Evolutionary conservation across 345 rosid species (phyloP).

Genomic region (Lepidium sativum): DNA sequence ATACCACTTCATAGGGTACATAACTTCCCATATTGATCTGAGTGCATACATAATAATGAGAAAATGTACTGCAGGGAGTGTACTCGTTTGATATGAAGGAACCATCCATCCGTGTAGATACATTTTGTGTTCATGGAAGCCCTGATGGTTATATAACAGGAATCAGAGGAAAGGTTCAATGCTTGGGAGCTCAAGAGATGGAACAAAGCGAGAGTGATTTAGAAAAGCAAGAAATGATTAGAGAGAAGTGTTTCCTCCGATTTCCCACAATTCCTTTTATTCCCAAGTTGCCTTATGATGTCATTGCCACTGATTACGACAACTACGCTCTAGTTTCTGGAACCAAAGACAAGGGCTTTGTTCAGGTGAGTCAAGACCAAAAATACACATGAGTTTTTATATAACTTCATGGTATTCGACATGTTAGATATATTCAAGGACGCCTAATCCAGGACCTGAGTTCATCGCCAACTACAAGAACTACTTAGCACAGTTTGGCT

Average conservation of each 20-base stretch:
- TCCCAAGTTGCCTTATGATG: constrained; percentile 91
- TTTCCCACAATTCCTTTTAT: constrained; percentile 92
- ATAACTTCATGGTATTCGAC: neutral
- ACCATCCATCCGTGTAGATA: constrained; percentile 73
- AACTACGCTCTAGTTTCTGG: constrained; percentile 88
- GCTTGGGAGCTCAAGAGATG: constrained; percentile 53
- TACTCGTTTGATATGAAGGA: constrained; percentile 62
- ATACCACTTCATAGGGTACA: too few relatives aligned
- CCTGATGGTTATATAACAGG: constrained; percentile 97
- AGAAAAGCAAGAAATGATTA: constrained; percentile 75
- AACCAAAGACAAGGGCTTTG: constrained; percentile 66
- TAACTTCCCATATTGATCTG: neutral
- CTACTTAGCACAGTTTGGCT: constrained; percentile 63
- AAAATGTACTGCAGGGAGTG: constrained; percentile 51
- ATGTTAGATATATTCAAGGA: constrained; percentile 77
- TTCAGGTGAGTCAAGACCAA: constrained; percentile 54
- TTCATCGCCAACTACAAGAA: constrained; percentile 72
- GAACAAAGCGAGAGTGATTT: constrained; percentile 47
- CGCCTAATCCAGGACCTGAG: constrained; percentile 68
- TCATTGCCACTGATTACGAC: constrained; percentile 83
- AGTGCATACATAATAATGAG: neutral
- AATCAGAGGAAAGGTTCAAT: constrained; percentile 86
- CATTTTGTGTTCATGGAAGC: constrained; percentile 90
- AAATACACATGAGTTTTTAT: neutral
- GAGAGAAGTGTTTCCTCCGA: constrained; percentile 73